Evolutionary conservation across 306 rosid genomes (phyloP).

Genomic region (Clitoria ternatea): DNA sequence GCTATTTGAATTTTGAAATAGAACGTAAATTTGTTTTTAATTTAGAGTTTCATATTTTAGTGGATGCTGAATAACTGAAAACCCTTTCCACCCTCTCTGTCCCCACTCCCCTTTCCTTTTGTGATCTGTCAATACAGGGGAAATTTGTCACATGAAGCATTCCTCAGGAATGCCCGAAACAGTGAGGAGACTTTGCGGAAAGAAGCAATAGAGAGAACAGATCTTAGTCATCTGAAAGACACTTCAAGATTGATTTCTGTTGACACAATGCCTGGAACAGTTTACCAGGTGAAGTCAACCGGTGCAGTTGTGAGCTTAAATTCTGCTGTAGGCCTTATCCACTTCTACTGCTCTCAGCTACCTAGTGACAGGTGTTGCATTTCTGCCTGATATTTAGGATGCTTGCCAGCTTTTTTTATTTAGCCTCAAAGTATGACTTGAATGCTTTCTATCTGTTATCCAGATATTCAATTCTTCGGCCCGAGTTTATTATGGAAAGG

Average conservation of each 20-base stretch:
- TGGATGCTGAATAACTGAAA: constrained; percentile 24
- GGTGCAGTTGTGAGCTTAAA: constrained; percentile 98
- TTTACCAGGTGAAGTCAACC: constrained; percentile 95
- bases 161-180: constrained; percentile 89
- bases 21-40: not conserved
- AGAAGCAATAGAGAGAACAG: constrained; percentile 99
- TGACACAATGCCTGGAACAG: constrained; percentile 74
- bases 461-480: constrained; percentile 97
- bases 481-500: constrained; percentile 92
- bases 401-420: constrained; percentile 12
- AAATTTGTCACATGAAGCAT: constrained; percentile 93
- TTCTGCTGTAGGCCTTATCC: constrained; percentile 95
- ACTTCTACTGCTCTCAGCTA: constrained; percentile 98
- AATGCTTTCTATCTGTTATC: constrained; percentile 10
- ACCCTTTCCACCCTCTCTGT: not conserved
- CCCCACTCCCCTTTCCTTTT: not conserved
- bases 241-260: constrained; percentile 79
- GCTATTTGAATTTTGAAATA: constrained; percentile 9
- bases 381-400: constrained; percentile 16
- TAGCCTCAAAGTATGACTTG: constrained; percentile 10
- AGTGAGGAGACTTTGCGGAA: constrained; percentile 94
- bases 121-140: constrained; percentile 47
- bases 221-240: constrained; percentile 88
- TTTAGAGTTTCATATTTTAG: constrained; percentile 15
- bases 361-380: constrained; percentile 91